A percentile compares a stretch with the other conserved stretches of the same genome.
Evolutionary conservation across 495 filamentous ascomycete species (phyloP).

Genomic region (Coniosporium apollinis): DNA sequence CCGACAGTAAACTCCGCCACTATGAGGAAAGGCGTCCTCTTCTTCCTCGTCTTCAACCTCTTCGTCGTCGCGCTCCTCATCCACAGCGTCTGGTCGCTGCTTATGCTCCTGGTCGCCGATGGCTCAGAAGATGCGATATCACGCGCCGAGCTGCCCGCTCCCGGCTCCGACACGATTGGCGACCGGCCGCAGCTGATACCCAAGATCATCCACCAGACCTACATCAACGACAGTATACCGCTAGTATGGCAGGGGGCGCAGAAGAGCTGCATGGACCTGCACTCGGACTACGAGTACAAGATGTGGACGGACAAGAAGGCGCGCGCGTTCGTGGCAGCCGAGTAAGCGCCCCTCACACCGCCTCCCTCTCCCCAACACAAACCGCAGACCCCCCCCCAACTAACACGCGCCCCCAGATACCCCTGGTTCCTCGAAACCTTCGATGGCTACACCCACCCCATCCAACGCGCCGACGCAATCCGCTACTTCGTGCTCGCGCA

Average conservation of each 20-base stretch:
- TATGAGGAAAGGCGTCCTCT: slow-evolving; percentile 22
- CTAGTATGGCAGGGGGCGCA: slow-evolving; percentile 57
- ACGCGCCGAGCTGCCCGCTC: slow-evolving; percentile 25
- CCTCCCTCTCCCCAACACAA: too few relatives aligned
- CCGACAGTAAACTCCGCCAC: slow-evolving; percentile 1
- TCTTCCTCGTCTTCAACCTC: slow-evolving; percentile 29
- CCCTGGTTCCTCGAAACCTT: slow-evolving; percentile 78
- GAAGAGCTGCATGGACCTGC: slow-evolving; percentile 56
- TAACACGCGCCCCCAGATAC: too few relatives aligned
- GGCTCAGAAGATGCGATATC: slow-evolving; percentile 27
- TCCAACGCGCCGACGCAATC: slow-evolving; percentile 76
- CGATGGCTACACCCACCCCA: slow-evolving; percentile 61
- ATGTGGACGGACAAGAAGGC: slow-evolving; percentile 76
- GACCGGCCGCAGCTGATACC: slow-evolving; percentile 53
- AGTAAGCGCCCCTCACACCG: too few relatives aligned
- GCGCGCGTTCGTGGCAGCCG: slow-evolving; percentile 50
- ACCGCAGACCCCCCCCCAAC: too few relatives aligned
- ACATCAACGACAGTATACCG: slow-evolving; percentile 60
- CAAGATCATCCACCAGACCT: slow-evolving; percentile 86
- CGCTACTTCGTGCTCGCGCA: slow-evolving; percentile 74
- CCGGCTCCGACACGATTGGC: slow-evolving; percentile 26
- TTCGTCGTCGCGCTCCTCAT: slow-evolving; percentile 32
- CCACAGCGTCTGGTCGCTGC: slow-evolving; percentile 27
- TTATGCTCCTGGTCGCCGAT: slow-evolving; percentile 26
- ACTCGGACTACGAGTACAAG: slow-evolving; percentile 74